phyloP scores from a whole-genome alignment of 2,329 filamentous ascomycete species.

The Eutypella sp. region DNA sequence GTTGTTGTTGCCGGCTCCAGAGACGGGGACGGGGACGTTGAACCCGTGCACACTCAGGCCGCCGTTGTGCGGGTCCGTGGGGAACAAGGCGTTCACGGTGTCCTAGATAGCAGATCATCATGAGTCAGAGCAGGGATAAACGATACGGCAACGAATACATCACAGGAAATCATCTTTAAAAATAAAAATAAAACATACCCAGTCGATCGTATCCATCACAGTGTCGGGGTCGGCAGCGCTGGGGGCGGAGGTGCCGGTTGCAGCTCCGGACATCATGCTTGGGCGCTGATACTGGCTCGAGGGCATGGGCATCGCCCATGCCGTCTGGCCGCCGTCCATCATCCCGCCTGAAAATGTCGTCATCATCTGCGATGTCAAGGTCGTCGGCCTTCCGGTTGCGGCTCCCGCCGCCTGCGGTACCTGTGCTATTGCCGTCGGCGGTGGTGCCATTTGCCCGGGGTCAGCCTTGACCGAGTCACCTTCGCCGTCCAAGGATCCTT shows the following conservation, averaged over 20 bases:
- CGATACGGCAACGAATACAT: background rate
- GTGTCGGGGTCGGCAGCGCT: constrained; percentile 18
- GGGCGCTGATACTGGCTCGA: too few relatives aligned
- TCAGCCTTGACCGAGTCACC: constrained; percentile 3
- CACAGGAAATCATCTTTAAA: constrained; percentile 1
- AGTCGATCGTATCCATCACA: constrained; percentile 55
- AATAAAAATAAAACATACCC: too few relatives aligned
- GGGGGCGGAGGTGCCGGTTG: constrained; percentile 1
- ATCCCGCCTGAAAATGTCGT: too few relatives aligned
- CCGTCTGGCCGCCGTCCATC: too few relatives aligned
- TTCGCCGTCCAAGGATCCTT: background rate
- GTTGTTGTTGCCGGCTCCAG: too few relatives aligned
- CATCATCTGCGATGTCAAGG: too few relatives aligned
- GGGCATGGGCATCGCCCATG: too few relatives aligned
- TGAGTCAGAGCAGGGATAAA: background rate
- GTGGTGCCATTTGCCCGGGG: constrained; percentile 3
- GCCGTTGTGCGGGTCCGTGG: constrained; percentile 33
- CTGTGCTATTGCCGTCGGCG: background rate
- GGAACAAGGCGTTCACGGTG: constrained; percentile 33
- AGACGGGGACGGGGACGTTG: too few relatives aligned
- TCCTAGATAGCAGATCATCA: constrained; percentile 21
- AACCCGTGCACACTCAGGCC: constrained; percentile 33
- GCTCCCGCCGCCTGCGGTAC: background rate
- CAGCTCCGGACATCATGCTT: too few relatives aligned
- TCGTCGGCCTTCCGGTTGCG: too few relatives aligned